Evolutionary conservation across 2,329 filamentous ascomycete genomes (phyloP), one percentile per base, ranked within the genome.

Genomic region (Neodidymelliopsis sp.): DNA sequence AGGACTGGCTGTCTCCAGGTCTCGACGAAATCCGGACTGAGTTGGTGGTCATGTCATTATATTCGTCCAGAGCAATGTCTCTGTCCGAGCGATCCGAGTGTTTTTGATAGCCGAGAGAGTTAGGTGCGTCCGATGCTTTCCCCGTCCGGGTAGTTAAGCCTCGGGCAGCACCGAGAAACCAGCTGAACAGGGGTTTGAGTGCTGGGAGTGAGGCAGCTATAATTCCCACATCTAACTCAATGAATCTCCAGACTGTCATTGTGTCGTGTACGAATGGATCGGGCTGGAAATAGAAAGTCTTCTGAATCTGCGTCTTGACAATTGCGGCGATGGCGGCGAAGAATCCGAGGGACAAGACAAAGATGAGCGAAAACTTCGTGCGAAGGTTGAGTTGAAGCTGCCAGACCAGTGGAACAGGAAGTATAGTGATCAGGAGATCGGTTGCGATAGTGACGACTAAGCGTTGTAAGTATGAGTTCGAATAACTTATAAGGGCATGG

Each of bases 201-300:
- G 73, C 63, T 1, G 76, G 74, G 0, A 78, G 59, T 0, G 70
- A 75, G 6, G 74, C 73, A 4, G 76, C 75, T 2, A 77, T 63
- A 33, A 78, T 76, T 3, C 75, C 76, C 6, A 77, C 59, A 34
- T 73, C 73, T 19, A 79, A 68, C 49, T 79, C 76, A 39, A 78
- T 70, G 49, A 69, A 73, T 53, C 75, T 74, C 76, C 76, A 79
- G 9, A 79, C 65, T n/a, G 73, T 74, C 60, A 77, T 78, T 4
- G 60, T 60, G 51, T 76, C 69, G 35, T 66, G 41, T 35, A 71
- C 73, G 8, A 64, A 70, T 24, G 64, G 69, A 46, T 79, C 75
- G 0, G 55, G 56, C 10, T 74, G 62, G 0, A 48, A 27, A 35
- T 77, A 60, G 39, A 74, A 68, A 13, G 48, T 60, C 27, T 60